These are phyloP conservation scores for Astrothelium subdiscretum DNA, from an alignment of 495 filamentous ascomycete species.

Conservation along the genomic window DNA sequence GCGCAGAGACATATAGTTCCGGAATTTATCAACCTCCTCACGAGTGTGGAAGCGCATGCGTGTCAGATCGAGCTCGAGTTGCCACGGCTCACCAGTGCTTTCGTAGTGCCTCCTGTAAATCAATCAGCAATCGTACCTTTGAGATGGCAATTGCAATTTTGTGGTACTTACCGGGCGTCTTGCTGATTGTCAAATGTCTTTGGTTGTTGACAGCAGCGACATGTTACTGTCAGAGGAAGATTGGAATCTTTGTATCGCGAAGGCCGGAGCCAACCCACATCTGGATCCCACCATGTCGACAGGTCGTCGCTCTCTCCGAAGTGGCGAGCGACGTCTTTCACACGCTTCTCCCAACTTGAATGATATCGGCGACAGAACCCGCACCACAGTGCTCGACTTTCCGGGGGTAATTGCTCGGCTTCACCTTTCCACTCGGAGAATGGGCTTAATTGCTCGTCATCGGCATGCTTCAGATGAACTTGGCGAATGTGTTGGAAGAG, in stretches of 20 bases:
- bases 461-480: not conserved
- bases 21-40: not conserved
- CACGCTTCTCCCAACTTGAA: not conserved
- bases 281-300: slow-evolving; percentile 1
- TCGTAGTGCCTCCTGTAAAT: not conserved
- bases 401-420: not conserved
- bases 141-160: not conserved
- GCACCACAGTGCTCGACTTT: not conserved
- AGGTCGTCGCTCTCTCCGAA: not conserved
- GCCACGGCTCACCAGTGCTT: not conserved
- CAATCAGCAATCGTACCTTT: not conserved
- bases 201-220: not conserved
- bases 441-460: not conserved
- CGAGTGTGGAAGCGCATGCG: not conserved
- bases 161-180: not conserved
- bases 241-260: not conserved
- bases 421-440: slow-evolving; percentile 1
- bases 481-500: slow-evolving; percentile 65
- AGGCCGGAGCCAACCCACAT: not conserved
- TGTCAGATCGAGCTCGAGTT: not conserved
- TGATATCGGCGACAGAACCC: not conserved
- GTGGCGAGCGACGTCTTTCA: not conserved
- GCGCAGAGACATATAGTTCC: not conserved
- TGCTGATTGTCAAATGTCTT: not conserved
- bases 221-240: not conserved